phyloP scores from a whole-genome alignment of 2,329 filamentous ascomycete species.

The Hypoxylon sp. region DNA sequence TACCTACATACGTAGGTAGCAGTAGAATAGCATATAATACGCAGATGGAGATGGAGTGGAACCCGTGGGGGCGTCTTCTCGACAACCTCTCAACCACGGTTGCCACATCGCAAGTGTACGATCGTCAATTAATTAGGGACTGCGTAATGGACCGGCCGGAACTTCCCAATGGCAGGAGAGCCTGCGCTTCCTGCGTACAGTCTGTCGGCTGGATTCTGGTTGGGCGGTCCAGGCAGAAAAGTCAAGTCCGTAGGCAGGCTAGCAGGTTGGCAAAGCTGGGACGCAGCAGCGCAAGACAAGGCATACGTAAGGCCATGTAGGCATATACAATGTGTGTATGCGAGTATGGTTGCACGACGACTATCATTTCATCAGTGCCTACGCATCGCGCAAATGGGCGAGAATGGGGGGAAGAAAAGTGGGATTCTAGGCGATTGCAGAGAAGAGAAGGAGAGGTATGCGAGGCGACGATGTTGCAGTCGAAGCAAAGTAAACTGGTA shows the following conservation, averaged over 20 bases:
- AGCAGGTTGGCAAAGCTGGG: slow-evolving; percentile 29
- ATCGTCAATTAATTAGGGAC: slow-evolving; percentile 42
- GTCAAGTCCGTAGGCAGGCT: slow-evolving; percentile 27
- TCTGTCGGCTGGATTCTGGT: slow-evolving; percentile 20
- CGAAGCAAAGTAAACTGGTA: slow-evolving; percentile 7
- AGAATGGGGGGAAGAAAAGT: slow-evolving; percentile 8
- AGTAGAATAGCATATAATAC: slow-evolving; percentile 30
- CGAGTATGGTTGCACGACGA: slow-evolving; percentile 40
- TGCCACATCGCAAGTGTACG: slow-evolving; percentile 45
- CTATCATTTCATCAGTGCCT: slow-evolving; percentile 36
- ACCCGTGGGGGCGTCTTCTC: slow-evolving; percentile 48
- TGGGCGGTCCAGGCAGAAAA: slow-evolving; percentile 32
- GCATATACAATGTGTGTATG: slow-evolving; percentile 36
- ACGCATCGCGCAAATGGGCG: slow-evolving; percentile 35
- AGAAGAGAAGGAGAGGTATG: neutral
- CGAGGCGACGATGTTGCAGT: slow-evolving; percentile 31
- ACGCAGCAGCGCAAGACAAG: slow-evolving; percentile 27
- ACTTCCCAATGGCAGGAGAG: slow-evolving; percentile 37
- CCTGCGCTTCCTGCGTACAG: slow-evolving; percentile 19
- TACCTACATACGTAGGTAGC: slow-evolving; percentile 30
- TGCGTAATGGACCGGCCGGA: slow-evolving; percentile 35
- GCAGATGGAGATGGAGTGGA: slow-evolving; percentile 46
- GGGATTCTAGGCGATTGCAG: slow-evolving; percentile 13
- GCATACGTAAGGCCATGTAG: slow-evolving; percentile 40
- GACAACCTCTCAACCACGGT: slow-evolving; percentile 46